Conservation (phyloP, 2,329 filamentous ascomycete genomes). For the Chrysoporthe puriensis region DNA sequence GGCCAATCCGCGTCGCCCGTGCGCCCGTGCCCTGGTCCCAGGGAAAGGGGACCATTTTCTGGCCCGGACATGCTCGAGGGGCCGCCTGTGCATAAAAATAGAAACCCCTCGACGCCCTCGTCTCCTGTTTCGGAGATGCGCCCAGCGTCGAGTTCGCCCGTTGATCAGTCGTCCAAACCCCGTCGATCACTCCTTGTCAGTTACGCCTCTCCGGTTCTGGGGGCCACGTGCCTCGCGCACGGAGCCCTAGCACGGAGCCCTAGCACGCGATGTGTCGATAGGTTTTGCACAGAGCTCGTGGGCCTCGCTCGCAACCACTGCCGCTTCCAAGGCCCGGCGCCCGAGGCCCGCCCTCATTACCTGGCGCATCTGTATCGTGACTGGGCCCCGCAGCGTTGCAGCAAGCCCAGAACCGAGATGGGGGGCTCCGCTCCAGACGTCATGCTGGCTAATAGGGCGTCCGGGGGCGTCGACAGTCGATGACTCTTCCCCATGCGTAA, state of each 20-base stretch:
- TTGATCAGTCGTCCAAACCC: not conserved
- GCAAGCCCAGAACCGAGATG: not conserved
- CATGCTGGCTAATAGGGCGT: not conserved
- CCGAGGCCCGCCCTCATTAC: not conserved
- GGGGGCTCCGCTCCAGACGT: not conserved
- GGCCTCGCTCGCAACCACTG: conserved; percentile 4
- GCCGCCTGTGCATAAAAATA: conserved; percentile 3
- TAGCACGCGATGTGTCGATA: not conserved
- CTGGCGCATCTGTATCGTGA: not conserved
- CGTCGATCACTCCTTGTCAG: not conserved
- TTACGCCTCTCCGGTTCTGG: not conserved
- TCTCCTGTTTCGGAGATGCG: not conserved
- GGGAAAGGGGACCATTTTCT: not conserved
- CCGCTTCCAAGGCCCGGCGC: not conserved
- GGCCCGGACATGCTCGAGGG: conserved; percentile 5
- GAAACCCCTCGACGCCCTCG: not conserved
- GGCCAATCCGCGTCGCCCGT: not conserved
- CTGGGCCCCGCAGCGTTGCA: not conserved
- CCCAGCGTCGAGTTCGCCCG: not conserved
- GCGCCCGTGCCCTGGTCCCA: not conserved
- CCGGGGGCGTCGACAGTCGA: not conserved
- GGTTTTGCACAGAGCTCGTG: not conserved
- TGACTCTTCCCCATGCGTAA: not conserved
- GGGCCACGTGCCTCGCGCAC: not conserved
- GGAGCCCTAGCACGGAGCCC: not conserved